A percentile compares a stretch with the other conserved stretches of the same genome.
Conservation (phyloP, 495 filamentous ascomycete genomes). For the Aspergillus homomorphus region DNA sequence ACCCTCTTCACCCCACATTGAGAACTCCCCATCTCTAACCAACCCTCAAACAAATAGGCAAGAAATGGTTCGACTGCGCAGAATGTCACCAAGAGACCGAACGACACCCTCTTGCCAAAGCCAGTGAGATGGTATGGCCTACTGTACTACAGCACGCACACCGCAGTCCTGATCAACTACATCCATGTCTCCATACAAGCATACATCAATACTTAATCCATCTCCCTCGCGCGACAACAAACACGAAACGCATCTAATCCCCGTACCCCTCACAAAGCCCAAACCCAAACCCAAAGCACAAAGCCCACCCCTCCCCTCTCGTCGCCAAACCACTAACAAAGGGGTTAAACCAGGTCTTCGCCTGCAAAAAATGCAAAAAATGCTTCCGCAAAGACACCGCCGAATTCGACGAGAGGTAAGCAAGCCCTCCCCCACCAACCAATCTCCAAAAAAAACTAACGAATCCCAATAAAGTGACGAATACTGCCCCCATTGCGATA, state of each 20-base stretch:
- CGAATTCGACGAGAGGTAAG: slow-evolving; percentile 83
- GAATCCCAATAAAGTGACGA: slow-evolving; percentile 65
- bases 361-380: slow-evolving; percentile 98
- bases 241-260: not conserved
- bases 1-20: not conserved
- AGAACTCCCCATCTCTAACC: not conserved
- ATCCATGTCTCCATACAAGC: no score
- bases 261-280: no score
- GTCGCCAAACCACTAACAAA: not conserved
- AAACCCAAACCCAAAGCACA: not conserved
- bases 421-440: not conserved
- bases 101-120: slow-evolving; percentile 69
- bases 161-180: no score
- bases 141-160: no score
- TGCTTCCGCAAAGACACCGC: slow-evolving; percentile 89
- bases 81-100: slow-evolving; percentile 88
- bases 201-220: no score
- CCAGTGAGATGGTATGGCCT: slow-evolving; percentile 73
- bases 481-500: slow-evolving; percentile 99
- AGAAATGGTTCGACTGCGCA: slow-evolving; percentile 98
- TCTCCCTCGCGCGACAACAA: not conserved
- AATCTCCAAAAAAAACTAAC: not conserved
- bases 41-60: slow-evolving; percentile 47
- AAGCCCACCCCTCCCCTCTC: not conserved
- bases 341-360: slow-evolving; percentile 54